Base-by-base conservation (phyloP, 1,139 yeast species). In the Suzukiozyma palmioleophila region DNA sequence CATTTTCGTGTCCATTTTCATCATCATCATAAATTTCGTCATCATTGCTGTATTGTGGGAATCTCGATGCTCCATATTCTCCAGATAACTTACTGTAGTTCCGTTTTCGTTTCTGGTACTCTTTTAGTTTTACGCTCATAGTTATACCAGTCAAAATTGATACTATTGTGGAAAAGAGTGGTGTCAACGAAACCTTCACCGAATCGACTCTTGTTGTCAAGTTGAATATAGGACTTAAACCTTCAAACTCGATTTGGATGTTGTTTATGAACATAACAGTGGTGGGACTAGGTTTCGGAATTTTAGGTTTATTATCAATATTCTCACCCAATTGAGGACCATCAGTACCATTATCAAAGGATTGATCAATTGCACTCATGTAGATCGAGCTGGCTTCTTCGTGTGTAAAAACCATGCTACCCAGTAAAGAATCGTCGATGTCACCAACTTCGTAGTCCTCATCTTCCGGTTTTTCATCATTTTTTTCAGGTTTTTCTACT, bases 351-450 rank as follows among this genome's bases (percentile, higher is more conserved):
- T 47, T 56, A 43, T 41, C 59, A 48, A 67, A 62, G 3, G 70
- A 51, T 43, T 62, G 66, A 0, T 83, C 79, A 2, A 80, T 67
- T 1, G 96, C 95, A 59, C 95, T 86, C 90, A 86, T 79, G 54
- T 86, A 88, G 26, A 88, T 73, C 1, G 94, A 81, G 36, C 79
- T 75, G 2, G 85, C 84, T 45, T 83, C 84, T 39, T 76, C 81
- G 39, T 78, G 84, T 0, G 92, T 79, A 50, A 81, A 81, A 30
- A 80, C 68, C 63, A 79, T 73, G 50, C 89, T 81, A 37, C 78
- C 77, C 62, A 76, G 63, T 42, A 85, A 52, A 0, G 75, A 69
- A 30, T 61, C 66, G 8, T 69, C 66, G 1, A 65, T 67, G 30
- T 69, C 67, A 5, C 56, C 67, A 18, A 58, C 57, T 28, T 62